These are phyloP conservation scores for Fusarium solani-melongenae DNA, from an alignment of 2,329 filamentous ascomycete genomes.

Conservation along the genomic window DNA sequence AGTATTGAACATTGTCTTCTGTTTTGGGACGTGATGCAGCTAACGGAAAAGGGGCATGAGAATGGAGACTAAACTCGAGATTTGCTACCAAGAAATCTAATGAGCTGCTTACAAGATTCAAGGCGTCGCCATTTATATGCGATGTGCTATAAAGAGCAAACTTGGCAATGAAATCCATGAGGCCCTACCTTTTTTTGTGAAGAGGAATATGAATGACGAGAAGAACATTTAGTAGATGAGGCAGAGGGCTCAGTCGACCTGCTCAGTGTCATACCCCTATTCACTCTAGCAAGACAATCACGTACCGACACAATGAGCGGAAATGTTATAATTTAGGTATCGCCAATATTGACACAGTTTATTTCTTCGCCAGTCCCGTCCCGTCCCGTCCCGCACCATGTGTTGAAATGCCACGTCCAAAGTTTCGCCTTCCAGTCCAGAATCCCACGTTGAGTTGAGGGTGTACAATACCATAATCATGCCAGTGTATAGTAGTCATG, in stretches of 20 bases:
- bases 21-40: neutral
- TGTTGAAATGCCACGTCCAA: slow-evolving; percentile 46
- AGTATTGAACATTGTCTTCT: neutral
- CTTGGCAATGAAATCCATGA: neutral
- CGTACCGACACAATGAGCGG: neutral
- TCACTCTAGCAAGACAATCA: neutral
- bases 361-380: slow-evolving; percentile 20
- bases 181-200: no score
- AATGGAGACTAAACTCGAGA: neutral
- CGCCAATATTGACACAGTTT: slow-evolving; percentile 26
- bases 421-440: slow-evolving; percentile 38
- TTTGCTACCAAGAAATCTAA: neutral
- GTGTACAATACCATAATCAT: slow-evolving; percentile 16
- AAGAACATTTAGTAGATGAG: no score
- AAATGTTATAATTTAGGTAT: slow-evolving; percentile 19
- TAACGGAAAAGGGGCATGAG: neutral
- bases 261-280: neutral
- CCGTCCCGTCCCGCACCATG: slow-evolving; percentile 34
- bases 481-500: slow-evolving; percentile 5
- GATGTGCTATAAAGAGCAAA: neutral
- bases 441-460: slow-evolving; percentile 46
- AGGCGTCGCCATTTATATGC: neutral
- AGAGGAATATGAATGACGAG: no score
- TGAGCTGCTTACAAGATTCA: neutral
- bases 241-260: no score